phyloP scores from a whole-genome alignment of 495 filamentous ascomycete species.

The Penicillium antarcticum region DNA sequence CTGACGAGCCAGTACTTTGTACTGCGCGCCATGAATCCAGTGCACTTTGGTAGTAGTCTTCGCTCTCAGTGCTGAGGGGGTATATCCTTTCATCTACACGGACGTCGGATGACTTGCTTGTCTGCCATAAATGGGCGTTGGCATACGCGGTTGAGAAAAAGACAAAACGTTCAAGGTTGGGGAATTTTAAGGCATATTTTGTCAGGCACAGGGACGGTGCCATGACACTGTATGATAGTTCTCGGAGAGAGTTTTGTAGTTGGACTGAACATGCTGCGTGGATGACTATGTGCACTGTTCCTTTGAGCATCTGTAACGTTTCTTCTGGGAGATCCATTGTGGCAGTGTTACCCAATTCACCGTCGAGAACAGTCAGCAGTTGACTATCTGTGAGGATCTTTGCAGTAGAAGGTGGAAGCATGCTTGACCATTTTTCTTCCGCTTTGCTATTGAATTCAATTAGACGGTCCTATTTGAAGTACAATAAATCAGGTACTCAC shows the following conservation, averaged over 20 bases:
- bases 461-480: not conserved
- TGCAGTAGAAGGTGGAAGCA: conserved; percentile 11
- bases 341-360: conserved; percentile 24
- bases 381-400: conserved; percentile 10
- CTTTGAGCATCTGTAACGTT: conserved; percentile 21
- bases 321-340: conserved; percentile 24
- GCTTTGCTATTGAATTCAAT: conserved; percentile 12
- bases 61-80: conserved; percentile 8
- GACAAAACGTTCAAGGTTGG: conserved; percentile 22
- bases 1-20: conserved; percentile 17
- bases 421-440: conserved; percentile 20
- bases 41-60: conserved; percentile 10
- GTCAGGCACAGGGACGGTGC: conserved; percentile 22
- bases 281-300: conserved; percentile 22
- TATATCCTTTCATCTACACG: conserved; percentile 19
- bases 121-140: conserved; percentile 22
- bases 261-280: conserved; percentile 17
- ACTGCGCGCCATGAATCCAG: conserved; percentile 15
- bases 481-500: conserved; percentile 7
- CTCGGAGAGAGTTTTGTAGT: conserved; percentile 20
- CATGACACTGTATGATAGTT: conserved; percentile 20
- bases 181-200: conserved; percentile 23
- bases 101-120: conserved; percentile 15
- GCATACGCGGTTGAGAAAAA: conserved; percentile 22
- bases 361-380: conserved; percentile 20